Percentiles rank a stretch among this genome's conserved stretches.
These are phyloP conservation scores for Apostasia shenzhenica DNA, from an alignment of 106 monocot species.

Conservation along the genomic window DNA sequence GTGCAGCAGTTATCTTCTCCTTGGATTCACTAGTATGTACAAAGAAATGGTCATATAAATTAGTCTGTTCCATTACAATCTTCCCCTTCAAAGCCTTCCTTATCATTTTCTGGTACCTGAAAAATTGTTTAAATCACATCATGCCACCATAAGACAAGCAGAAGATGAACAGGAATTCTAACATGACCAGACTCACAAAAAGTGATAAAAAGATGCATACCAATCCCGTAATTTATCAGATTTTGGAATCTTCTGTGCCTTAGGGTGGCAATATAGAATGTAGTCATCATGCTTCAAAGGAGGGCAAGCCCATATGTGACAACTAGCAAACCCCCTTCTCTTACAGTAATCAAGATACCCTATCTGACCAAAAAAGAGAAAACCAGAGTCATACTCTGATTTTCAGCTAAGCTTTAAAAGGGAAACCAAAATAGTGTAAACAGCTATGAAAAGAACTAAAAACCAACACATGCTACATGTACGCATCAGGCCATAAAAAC, in stretches of 20 bases:
- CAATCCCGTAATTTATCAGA: conserved; percentile 68
- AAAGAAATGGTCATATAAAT: conserved; percentile 74
- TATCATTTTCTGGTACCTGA: conserved; percentile 66
- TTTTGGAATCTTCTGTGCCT: conserved; percentile 64
- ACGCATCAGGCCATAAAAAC: background rate
- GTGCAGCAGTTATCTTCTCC: conserved; percentile 62
- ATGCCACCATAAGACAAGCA: background rate
- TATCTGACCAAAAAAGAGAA: conserved; percentile 27
- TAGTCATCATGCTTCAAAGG: conserved; percentile 59
- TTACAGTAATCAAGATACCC: conserved; percentile 77
- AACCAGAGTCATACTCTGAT: background rate
- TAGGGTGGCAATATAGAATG: conserved; percentile 80
- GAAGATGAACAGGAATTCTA: background rate
- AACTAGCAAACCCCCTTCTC: conserved; percentile 59
- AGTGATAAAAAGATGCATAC: conserved; percentile 20
- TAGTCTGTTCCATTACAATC: conserved; percentile 66
- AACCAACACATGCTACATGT: background rate
- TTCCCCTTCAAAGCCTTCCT: conserved; percentile 59
- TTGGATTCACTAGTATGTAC: conserved; percentile 47
- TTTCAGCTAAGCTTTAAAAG: background rate
- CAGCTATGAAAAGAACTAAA: background rate
- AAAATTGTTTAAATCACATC: background rate
- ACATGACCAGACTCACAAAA: background rate
- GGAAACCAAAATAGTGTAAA: background rate
- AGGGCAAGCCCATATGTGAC: conserved; percentile 76